Conservation (phyloP, 1,284 basidiomycete species). For the Fistulinella staudtii region DNA sequence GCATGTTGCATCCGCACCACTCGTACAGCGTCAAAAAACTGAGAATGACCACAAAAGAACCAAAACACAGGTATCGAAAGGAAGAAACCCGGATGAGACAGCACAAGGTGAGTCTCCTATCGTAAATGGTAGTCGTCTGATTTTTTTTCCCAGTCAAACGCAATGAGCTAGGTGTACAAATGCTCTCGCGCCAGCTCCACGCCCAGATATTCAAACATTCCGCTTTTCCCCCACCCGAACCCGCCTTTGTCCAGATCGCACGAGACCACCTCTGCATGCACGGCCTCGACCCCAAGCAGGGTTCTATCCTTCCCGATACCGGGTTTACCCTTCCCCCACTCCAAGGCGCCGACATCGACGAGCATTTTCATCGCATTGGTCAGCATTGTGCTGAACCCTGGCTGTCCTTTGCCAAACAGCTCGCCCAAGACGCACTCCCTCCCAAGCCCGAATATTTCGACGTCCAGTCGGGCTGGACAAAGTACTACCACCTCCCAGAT, state of each 20-base stretch:
- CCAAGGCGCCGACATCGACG: conserved; percentile 78
- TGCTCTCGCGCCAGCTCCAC: conserved; percentile 80
- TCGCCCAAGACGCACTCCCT: conserved; percentile 56
- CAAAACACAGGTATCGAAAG: too few species aligned
- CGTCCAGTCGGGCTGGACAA: conserved; percentile 84
- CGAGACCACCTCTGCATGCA: conserved; percentile 77
- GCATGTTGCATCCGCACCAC: too few species aligned
- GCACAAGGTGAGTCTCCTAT: too few species aligned
- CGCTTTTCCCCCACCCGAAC: conserved; percentile 60
- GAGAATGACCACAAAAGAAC: too few species aligned
- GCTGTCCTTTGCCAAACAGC: conserved; percentile 67
- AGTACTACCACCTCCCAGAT: conserved; percentile 66
- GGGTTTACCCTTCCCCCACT: conserved; percentile 82
- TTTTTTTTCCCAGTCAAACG: too few species aligned
- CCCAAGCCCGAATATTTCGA: conserved; percentile 73
- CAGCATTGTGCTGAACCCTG: conserved; percentile 74
- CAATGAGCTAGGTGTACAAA: conserved; percentile 90
- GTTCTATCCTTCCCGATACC: conserved; percentile 76
- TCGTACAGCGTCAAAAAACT: too few species aligned
- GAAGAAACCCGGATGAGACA: too few species aligned
- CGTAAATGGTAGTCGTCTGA: too few species aligned
- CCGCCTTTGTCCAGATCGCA: conserved; percentile 69
- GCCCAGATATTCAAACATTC: conserved; percentile 79
- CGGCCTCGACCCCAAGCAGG: conserved; percentile 75
- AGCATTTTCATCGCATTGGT: conserved; percentile 90